Base-by-base conservation (phyloP, 345 rosid species). In the Ceriops tagal region DNA sequence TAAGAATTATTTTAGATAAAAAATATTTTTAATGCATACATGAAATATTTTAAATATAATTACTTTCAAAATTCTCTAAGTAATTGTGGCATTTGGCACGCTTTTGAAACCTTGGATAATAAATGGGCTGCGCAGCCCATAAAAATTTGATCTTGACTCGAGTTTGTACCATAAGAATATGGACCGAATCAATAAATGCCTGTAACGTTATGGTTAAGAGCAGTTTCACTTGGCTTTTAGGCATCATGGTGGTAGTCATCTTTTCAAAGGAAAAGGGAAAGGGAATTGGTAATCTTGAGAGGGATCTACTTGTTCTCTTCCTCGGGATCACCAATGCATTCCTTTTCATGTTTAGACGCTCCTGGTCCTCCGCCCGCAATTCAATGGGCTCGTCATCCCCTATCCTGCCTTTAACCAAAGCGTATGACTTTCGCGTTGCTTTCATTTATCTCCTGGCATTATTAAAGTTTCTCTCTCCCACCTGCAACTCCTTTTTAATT, bases 251-350 rank as follows among this genome's bases (percentile, higher is more conserved):
- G 13, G 71, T 59, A 13, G 58, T 15, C 37, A 24, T 24, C 37
- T 39, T 22, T 32, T 59, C n/a, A 70, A 61, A 39, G 62, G 3
- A 31, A 49, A 51, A 43, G 47, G 18, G 13, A 26, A 51, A 47
- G 30, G 13, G 58, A 10, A 27, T 15, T 62, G 67, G 30, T 28
- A 58, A 58, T 71, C 63, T 56, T 72, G 30, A 4, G 62, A 46
- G 31, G 57, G 64, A 43, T 32, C 19, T 28, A 57, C 24, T 11
- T 76, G 66, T 75, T 77, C 77, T 73, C 70, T 55, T 74, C 77
- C 79, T 82, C 37, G 86, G 83, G 86, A 80, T 80, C 74, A 46
- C 68, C 68, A 69, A 60, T 49, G 26, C 69, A 53, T 72, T 79
- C 71, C 68, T 77, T 77, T 77, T 52, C 67, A 56, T 76, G 77